phyloP scores from a whole-genome alignment of 345 rosid genomes.

The Eucalyptus fibrosa region DNA sequence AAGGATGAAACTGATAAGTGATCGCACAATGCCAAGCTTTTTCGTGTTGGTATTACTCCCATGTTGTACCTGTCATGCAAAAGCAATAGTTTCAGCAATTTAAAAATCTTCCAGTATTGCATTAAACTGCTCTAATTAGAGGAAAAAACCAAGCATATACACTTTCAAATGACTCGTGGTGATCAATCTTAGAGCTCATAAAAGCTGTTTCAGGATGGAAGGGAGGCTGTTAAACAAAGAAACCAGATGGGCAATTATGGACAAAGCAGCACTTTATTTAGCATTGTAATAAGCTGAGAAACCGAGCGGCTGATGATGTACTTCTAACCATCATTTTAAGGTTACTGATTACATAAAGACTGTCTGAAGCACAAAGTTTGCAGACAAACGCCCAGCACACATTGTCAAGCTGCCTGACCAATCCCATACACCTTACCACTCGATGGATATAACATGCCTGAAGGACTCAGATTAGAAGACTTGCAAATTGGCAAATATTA shows the following conservation, averaged over 20 bases:
- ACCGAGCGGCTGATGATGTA: neutral
- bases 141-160: neutral
- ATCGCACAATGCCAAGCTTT: constrained; percentile 82
- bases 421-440: neutral
- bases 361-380: neutral
- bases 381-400: neutral
- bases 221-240: neutral
- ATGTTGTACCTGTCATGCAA: constrained; percentile 66
- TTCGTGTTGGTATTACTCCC: constrained; percentile 83
- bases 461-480: neutral
- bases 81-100: neutral
- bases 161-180: neutral
- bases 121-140: neutral
- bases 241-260: neutral
- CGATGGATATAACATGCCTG: neutral
- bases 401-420: neutral
- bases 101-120: neutral
- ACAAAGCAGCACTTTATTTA: neutral
- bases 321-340: neutral
- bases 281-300: neutral
- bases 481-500: neutral
- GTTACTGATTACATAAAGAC: neutral
- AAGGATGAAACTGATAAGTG: constrained; percentile 64
- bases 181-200: neutral
- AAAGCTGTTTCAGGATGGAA: neutral